Percentiles rank a stretch among this genome's conserved stretches.
Conservation (phyloP, 2,329 filamentous ascomycete species). For the Catunica adiposa region DNA sequence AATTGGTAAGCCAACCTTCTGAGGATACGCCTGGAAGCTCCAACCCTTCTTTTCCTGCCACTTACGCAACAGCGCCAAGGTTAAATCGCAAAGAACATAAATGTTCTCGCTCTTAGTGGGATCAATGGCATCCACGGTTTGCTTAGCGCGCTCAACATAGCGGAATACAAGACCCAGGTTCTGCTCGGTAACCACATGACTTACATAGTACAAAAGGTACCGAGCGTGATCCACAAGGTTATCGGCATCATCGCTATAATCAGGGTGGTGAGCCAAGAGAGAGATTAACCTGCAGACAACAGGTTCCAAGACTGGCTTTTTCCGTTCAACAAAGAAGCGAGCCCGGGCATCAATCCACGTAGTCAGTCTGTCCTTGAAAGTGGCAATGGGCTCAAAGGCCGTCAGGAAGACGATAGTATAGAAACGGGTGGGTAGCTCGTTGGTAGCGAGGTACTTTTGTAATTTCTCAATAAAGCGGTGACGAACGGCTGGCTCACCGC, state of each 20-base stretch:
- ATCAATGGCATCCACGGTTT: constrained; percentile 64
- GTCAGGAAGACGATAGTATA: constrained; percentile 81
- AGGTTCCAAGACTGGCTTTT: constrained; percentile 56
- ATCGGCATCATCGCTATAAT: constrained; percentile 52
- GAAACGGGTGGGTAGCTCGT: constrained; percentile 56
- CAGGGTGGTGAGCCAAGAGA: constrained; percentile 81
- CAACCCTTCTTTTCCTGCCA: constrained; percentile 79
- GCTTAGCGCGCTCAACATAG: constrained; percentile 83
- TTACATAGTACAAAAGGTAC: constrained; percentile 83
- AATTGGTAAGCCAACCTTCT: constrained; percentile 63
- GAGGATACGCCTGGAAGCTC: constrained; percentile 68
- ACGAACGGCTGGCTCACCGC: constrained; percentile 56
- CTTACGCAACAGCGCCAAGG: constrained; percentile 63
- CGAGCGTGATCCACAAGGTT: constrained; percentile 68
- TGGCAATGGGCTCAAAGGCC: constrained; percentile 70
- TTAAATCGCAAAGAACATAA: constrained; percentile 75
- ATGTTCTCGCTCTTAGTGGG: constrained; percentile 53
- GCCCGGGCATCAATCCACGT: constrained; percentile 82
- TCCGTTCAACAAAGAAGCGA: constrained; percentile 43
- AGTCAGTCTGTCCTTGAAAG: constrained; percentile 56
- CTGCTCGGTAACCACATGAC: constrained; percentile 63
- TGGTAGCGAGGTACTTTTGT: constrained; percentile 74
- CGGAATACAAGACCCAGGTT: constrained; percentile 83
- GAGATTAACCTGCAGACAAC: constrained; percentile 71
- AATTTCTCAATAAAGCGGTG: constrained; percentile 66